Base-by-base conservation (phyloP, 1,284 basidiomycete species). In the Ustilago lituana region DNA sequence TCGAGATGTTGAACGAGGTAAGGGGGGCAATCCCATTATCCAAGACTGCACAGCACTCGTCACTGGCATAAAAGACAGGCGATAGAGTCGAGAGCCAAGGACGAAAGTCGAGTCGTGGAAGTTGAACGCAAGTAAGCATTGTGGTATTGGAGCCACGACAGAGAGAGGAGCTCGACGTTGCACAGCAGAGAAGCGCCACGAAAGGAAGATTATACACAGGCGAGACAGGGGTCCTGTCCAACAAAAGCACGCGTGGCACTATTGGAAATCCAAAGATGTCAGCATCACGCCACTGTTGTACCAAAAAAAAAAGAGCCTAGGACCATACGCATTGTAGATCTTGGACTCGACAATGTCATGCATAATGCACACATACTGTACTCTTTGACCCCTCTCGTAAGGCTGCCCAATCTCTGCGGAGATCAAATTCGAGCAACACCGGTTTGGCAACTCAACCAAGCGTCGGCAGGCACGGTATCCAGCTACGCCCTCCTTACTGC, bases 171-270 rank as follows among this genome's bases (percentile, higher is more conserved):
- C 15, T 27, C n/a, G n/a, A n/a, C n/a, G n/a, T 29, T 29, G 27
- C 27, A 29, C 27, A 6, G 7, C 27, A 12, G 27, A 6, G 27
- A 6, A 6, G 27, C 27, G 26, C 41, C 24, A 44, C 26, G 29
- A 44, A 20, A 31, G 41, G 27, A 44, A 31, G 41, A 19, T 32
- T 29, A 6, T 6, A 6, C 19, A 19, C 29, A 32, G 31, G 44
- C 44, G 44, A 46, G 44, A 46, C 32, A 46, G 31, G 31, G 44
- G 44, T 46, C 44, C 27, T 31, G 26, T 44, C 27, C n/a, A n/a
- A n/a, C 27, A 29, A 29, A 29, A 29, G 6, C 27, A 29, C 27
- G 27, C 27, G 27, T 29, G 27, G 27, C 27, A 29, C 27, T n/a
- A n/a, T n/a, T n/a, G n/a, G n/a, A n/a, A n/a, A n/a, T n/a, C n/a